These are phyloP conservation scores for Nyssa sinensis DNA, from an alignment of 148 eudicot genomes.

Conservation along the genomic window DNA sequence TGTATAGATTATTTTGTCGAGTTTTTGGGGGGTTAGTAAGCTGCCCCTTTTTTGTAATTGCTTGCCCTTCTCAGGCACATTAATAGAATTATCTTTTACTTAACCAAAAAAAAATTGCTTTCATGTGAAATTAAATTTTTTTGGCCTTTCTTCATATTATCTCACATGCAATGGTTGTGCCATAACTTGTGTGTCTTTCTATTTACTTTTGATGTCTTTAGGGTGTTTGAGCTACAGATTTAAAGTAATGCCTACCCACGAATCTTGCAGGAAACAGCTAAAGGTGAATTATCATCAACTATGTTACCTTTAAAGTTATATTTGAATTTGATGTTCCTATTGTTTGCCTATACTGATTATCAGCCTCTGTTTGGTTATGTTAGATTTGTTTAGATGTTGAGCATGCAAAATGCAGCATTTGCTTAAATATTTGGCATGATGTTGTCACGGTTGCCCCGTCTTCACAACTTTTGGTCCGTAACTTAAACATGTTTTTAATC, in stretches of 20 bases:
- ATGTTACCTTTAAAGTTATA: neutral
- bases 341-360: neutral
- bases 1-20: no score
- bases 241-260: slow-evolving; percentile 58
- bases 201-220: slow-evolving; percentile 24
- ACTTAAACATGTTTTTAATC: slow-evolving; percentile 13
- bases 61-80: no score
- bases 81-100: no score
- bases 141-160: neutral
- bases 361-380: slow-evolving; percentile 15
- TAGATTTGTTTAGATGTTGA: slow-evolving; percentile 75
- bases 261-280: slow-evolving; percentile 38
- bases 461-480: slow-evolving; percentile 91
- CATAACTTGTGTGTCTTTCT: neutral
- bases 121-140: neutral
- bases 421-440: slow-evolving; percentile 93
- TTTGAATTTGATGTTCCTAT: neutral
- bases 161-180: no score
- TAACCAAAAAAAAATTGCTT: no score
- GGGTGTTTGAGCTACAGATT: slow-evolving; percentile 60
- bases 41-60: no score
- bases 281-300: slow-evolving; percentile 41
- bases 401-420: slow-evolving; percentile 85
- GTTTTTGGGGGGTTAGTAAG: no score
- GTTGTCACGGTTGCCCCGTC: slow-evolving; percentile 97